Percentiles rank a stretch among this genome's conserved stretches.
These are phyloP conservation scores for Vigna unguiculata DNA, from an alignment of 306 rosid species.

Conservation along the genomic window DNA sequence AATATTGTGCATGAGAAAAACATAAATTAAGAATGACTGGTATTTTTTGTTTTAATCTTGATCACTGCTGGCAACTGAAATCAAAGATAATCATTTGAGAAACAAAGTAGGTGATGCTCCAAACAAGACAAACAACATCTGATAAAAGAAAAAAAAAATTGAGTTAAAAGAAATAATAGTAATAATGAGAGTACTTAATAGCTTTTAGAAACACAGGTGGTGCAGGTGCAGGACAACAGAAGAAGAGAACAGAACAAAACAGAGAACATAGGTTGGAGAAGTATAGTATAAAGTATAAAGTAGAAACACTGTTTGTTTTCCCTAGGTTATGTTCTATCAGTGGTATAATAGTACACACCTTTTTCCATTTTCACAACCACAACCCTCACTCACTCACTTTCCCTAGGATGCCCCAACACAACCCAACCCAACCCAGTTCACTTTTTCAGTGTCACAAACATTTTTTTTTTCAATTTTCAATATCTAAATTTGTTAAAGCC, in stretches of 20 bases:
- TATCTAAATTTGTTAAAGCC: conserved; percentile 22
- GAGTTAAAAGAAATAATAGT: background rate
- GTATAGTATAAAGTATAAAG: conserved; percentile 4
- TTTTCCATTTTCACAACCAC: conserved; percentile 9
- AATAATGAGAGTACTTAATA: background rate
- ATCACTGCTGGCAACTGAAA: too few species aligned
- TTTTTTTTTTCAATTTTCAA: background rate
- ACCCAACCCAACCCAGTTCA: background rate
- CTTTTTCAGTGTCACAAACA: background rate
- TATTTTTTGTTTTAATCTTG: too few species aligned
- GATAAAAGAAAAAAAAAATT: too few species aligned
- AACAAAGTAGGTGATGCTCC: too few species aligned
- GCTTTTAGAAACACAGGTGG: background rate
- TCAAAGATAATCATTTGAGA: too few species aligned
- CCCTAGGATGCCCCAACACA: conserved; percentile 16
- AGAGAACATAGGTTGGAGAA: background rate
- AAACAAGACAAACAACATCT: too few species aligned
- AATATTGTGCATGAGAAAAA: too few species aligned
- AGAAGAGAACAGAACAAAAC: background rate
- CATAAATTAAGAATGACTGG: too few species aligned
- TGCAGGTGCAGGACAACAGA: too few species aligned
- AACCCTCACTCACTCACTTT: background rate
- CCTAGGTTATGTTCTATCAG: background rate
- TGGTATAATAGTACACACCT: background rate
- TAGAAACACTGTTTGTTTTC: conserved; percentile 32